phyloP scores from a whole-genome alignment of 2,329 filamentous ascomycete genomes.

The Xylaria hypoxylon region DNA sequence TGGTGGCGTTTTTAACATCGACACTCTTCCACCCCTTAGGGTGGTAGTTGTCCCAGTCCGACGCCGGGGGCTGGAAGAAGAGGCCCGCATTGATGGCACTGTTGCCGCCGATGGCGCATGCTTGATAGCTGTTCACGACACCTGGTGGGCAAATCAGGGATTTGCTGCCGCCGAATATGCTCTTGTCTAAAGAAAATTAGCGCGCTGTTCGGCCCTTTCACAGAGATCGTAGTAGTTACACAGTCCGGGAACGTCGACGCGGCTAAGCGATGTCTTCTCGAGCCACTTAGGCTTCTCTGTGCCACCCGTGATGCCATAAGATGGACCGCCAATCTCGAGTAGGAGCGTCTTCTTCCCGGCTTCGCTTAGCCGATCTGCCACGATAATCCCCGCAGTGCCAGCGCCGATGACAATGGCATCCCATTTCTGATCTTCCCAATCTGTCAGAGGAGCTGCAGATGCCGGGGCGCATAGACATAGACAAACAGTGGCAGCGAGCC shows the following conservation, averaged over 20 bases:
- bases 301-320: conserved; percentile 61
- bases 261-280: conserved; percentile 58
- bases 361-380: conserved; percentile 63
- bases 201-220: neutral
- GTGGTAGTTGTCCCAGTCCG: conserved; percentile 64
- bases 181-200: conserved; percentile 54
- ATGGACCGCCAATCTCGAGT: conserved; percentile 63
- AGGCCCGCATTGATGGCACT: conserved; percentile 66
- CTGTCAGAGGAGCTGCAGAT: conserved; percentile 36
- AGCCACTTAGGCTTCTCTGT: conserved; percentile 62
- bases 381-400: conserved; percentile 65
- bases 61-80: conserved; percentile 64
- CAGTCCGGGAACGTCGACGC: conserved; percentile 65
- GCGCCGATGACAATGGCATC: conserved; percentile 60
- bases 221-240: conserved; percentile 48
- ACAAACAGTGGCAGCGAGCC: conserved; percentile 4
- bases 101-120: conserved; percentile 64
- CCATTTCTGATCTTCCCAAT: conserved; percentile 49
- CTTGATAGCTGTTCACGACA: conserved; percentile 58
- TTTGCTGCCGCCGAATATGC: conserved; percentile 59
- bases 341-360: conserved; percentile 64
- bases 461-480: conserved; percentile 2
- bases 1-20: conserved; percentile 60
- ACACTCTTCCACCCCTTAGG: conserved; percentile 63
- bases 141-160: conserved; percentile 56